A percentile compares a stretch with the other conserved stretches of the same genome.
Evolutionary conservation across 257 asterid genomes (phyloP).

Genomic region (Rubia yunnanensis): DNA sequence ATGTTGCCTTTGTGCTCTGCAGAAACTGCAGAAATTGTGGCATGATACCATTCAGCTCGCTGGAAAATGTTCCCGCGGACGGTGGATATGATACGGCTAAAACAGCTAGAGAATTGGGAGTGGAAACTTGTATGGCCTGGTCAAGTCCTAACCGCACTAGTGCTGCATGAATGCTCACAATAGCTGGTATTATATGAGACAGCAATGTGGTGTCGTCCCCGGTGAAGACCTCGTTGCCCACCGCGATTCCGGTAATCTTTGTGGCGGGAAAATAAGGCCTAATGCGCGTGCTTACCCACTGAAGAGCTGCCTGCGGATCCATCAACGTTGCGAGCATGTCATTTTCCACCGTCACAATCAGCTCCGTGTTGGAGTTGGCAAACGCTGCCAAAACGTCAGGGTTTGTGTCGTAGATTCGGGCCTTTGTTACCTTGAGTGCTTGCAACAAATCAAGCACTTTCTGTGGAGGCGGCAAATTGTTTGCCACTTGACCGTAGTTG

Average conservation of each 20-base stretch:
- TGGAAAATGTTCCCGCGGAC: conserved; percentile 59
- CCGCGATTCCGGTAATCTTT: conserved; percentile 68
- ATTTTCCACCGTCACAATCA: conserved; percentile 73
- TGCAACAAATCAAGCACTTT: conserved; percentile 51
- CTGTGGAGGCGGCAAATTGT: conserved; percentile 69
- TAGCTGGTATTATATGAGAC: conserved; percentile 59
- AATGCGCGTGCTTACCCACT: conserved; percentile 61
- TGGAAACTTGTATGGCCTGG: conserved; percentile 53
- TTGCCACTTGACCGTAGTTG: conserved; percentile 78
- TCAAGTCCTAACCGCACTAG: conserved; percentile 39
- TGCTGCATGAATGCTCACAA: conserved; percentile 63
- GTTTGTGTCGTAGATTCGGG: conserved; percentile 85
- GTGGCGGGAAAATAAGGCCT: conserved; percentile 64
- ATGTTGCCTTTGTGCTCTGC: conserved; percentile 51
- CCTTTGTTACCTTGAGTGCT: conserved; percentile 47
- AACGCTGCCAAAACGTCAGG: conserved; percentile 56
- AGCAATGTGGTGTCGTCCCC: conserved; percentile 52
- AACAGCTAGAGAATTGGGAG: conserved; percentile 63
- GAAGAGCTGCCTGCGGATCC: conserved; percentile 51
- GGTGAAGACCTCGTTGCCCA: conserved; percentile 73
- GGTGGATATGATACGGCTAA: conserved; percentile 71
- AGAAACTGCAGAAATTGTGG: conserved; percentile 51
- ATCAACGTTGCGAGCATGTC: conserved; percentile 34
- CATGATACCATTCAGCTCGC: conserved; percentile 44
- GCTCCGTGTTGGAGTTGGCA: conserved; percentile 55